phyloP scores from a whole-genome alignment of 257 asterid genomes.

The Marsdenia floribunda region DNA sequence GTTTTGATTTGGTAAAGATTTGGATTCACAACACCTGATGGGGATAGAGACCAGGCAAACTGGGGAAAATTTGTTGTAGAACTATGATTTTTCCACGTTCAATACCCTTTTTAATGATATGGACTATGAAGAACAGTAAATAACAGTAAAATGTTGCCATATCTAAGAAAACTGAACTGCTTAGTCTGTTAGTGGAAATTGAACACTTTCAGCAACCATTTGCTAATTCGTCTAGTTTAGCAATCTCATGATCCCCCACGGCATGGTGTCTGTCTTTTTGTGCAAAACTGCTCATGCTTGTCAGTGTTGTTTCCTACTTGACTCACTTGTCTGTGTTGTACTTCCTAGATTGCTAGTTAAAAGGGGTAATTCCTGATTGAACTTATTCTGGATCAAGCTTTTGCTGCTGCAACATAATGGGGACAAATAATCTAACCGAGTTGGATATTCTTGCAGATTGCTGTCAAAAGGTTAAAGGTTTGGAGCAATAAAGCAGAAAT shows the following conservation, averaged over 20 bases:
- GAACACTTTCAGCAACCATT: background rate
- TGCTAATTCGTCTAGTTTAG: background rate
- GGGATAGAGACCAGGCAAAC: background rate
- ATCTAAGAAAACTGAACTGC: background rate
- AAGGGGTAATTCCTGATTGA: no score
- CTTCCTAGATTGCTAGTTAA: background rate
- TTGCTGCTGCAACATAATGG: background rate
- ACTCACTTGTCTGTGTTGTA: background rate
- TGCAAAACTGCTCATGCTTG: background rate
- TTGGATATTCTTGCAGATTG: conserved; percentile 18
- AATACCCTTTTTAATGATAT: background rate
- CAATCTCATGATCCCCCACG: background rate
- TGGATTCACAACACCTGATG: background rate
- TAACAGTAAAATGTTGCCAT: background rate
- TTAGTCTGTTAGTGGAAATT: background rate
- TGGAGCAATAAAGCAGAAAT: conserved; percentile 27
- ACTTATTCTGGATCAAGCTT: background rate
- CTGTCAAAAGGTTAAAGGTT: conserved; percentile 24
- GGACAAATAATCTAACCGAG: background rate
- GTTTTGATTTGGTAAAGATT: background rate
- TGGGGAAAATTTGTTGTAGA: background rate
- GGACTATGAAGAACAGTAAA: background rate
- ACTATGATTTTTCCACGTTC: background rate
- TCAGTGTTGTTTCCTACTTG: background rate
- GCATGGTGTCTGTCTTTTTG: background rate